These are phyloP conservation scores for Boletus fagicola DNA, from an alignment of 768 basidiomycete species.

Conservation along the genomic window DNA sequence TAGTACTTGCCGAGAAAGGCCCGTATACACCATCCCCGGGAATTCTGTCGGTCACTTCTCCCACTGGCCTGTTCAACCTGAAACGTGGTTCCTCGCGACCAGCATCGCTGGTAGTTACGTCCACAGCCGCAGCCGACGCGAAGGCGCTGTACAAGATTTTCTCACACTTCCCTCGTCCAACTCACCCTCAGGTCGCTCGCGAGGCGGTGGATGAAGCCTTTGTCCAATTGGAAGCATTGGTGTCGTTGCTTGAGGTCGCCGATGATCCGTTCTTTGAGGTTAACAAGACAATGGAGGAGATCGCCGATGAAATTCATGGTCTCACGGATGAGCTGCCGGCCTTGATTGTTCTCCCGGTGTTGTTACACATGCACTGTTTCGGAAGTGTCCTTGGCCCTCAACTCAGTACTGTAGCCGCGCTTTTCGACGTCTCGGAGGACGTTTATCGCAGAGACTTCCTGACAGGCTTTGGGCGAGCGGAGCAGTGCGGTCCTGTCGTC, in stretches of 20 bases:
- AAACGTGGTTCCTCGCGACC: slow-evolving; percentile 68
- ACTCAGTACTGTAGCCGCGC: slow-evolving; percentile 42
- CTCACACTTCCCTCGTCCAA: slow-evolving; percentile 58
- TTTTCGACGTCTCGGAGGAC: slow-evolving; percentile 58
- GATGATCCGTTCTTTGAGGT: slow-evolving; percentile 29
- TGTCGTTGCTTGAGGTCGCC: slow-evolving; percentile 54
- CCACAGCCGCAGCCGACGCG: slow-evolving; percentile 55
- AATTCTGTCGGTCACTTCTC: slow-evolving; percentile 56
- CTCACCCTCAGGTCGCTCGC: slow-evolving; percentile 54
- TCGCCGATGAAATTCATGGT: slow-evolving; percentile 43
- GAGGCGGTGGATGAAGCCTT: slow-evolving; percentile 84
- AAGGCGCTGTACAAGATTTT: slow-evolving; percentile 63
- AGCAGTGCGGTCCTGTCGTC: slow-evolving; percentile 64
- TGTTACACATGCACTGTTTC: slow-evolving; percentile 49
- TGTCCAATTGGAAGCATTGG: slow-evolving; percentile 57
- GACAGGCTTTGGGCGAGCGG: slow-evolving; percentile 73
- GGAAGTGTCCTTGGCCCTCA: not conserved
- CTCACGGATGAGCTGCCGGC: slow-evolving; percentile 67
- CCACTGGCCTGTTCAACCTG: slow-evolving; percentile 58
- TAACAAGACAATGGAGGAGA: slow-evolving; percentile 25
- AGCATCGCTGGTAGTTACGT: slow-evolving; percentile 48
- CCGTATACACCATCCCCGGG: slow-evolving; percentile 38
- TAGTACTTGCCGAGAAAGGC: slow-evolving; percentile 40
- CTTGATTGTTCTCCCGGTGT: slow-evolving; percentile 68
- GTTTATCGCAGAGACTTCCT: slow-evolving; percentile 70